These are phyloP conservation scores for Penicillium sp. DNA, from an alignment of 2,329 filamentous ascomycete species.

Conservation along the genomic window DNA sequence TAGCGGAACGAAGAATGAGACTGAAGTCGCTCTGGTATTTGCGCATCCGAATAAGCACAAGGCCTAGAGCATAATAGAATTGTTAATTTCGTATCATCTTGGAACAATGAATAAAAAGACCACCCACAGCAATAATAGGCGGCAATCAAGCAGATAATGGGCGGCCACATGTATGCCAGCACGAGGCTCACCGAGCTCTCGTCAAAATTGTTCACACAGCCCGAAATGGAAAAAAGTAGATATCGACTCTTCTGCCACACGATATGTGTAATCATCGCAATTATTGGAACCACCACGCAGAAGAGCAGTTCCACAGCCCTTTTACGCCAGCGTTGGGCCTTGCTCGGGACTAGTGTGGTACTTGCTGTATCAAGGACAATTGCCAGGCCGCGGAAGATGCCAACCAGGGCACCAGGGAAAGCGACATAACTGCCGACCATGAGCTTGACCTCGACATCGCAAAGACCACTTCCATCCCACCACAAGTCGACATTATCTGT, in stretches of 20 bases:
- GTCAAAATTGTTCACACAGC: conserved; percentile 60
- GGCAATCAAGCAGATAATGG: conserved; percentile 57
- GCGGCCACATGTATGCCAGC: conserved; percentile 60
- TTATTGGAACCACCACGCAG: conserved; percentile 59
- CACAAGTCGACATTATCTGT: conserved; percentile 58
- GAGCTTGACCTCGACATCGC: conserved; percentile 67
- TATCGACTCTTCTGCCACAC: conserved; percentile 64
- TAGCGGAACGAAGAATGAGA: conserved; percentile 56
- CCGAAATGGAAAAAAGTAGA: conserved; percentile 60
- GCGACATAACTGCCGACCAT: conserved; percentile 58
- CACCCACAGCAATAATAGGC: conserved; percentile 62
- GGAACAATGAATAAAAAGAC: not conserved
- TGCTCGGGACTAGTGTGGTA: conserved; percentile 55
- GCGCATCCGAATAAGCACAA: conserved; percentile 64
- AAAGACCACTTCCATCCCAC: conserved; percentile 64
- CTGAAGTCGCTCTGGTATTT: conserved; percentile 63
- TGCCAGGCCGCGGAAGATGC: conserved; percentile 65
- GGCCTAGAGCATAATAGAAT: conserved; percentile 45
- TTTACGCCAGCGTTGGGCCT: conserved; percentile 52
- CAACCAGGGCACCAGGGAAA: conserved; percentile 56
- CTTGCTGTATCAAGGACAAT: conserved; percentile 63
- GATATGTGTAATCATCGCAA: conserved; percentile 62
- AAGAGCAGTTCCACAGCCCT: conserved; percentile 57
- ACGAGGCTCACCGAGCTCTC: conserved; percentile 61
- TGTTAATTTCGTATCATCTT: not conserved